Percentiles rank a stretch among this genome's conserved stretches.
Conservation (phyloP, 1,139 yeast genomes). For the Suhomyces chickasaworum region DNA sequence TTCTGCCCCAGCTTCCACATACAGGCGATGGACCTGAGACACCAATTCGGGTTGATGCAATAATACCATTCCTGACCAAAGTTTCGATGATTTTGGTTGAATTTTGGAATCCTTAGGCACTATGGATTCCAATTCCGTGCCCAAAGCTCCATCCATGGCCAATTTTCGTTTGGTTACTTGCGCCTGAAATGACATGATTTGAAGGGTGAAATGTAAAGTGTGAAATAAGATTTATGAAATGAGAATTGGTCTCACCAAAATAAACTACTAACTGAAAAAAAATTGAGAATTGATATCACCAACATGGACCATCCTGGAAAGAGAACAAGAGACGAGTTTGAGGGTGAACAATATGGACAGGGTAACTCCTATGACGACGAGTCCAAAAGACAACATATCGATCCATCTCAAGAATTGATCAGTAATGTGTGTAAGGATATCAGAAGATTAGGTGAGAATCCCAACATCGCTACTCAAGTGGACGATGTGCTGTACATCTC, state of each 20-base stretch:
- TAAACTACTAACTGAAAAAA: neutral
- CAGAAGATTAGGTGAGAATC: constrained; percentile 65
- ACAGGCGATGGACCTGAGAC: constrained; percentile 51
- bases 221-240: too few relatives aligned
- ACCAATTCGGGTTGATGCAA: constrained; percentile 49
- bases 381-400: constrained; percentile 42
- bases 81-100: constrained; percentile 33
- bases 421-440: constrained; percentile 55
- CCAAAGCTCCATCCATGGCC: constrained; percentile 23
- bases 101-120: constrained; percentile 18
- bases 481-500: constrained; percentile 70
- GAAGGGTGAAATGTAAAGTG: too few relatives aligned
- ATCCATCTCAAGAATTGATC: constrained; percentile 45
- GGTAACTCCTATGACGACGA: constrained; percentile 21
- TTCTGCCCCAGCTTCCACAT: constrained; percentile 55
- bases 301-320: constrained; percentile 30
- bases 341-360: constrained; percentile 19
- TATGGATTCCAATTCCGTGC: constrained; percentile 20
- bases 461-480: constrained; percentile 51
- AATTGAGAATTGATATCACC: neutral
- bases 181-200: constrained; percentile 1
- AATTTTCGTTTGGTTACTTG: constrained; percentile 1
- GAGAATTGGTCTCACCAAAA: neutral
- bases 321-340: constrained; percentile 46
- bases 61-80: constrained; percentile 67